Evolutionary conservation across 805 yeast species (phyloP).

Genomic region (Nakazawaea siamensis): DNA sequence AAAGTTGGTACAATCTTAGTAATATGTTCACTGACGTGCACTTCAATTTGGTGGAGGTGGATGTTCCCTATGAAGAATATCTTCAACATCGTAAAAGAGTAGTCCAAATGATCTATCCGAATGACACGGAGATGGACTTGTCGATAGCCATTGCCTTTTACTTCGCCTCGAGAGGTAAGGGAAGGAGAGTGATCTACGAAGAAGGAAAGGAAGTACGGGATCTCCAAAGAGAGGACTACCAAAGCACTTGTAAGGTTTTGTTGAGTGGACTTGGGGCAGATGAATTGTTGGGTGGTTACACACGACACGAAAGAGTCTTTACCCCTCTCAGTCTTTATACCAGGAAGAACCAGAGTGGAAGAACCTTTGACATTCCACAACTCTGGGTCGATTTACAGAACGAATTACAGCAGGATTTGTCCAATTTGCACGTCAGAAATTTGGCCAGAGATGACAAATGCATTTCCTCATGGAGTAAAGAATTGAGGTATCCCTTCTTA

Average conservation of each 20-base stretch:
- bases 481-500: conserved; percentile 79
- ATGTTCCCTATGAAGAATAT: conserved; percentile 68
- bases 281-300: conserved; percentile 93
- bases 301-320: conserved; percentile 61
- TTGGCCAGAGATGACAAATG: conserved; percentile 91
- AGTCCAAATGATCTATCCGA: conserved; percentile 66
- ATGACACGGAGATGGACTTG: conserved; percentile 87
- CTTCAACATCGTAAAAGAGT: conserved; percentile 42
- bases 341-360: conserved; percentile 14
- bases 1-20: conserved; percentile 49
- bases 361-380: conserved; percentile 8
- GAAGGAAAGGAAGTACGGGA: conserved; percentile 9
- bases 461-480: conserved; percentile 80
- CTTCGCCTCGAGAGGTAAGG: conserved; percentile 68
- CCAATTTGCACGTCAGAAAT: conserved; percentile 69
- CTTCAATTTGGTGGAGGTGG: conserved; percentile 56
- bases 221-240: conserved; percentile 23
- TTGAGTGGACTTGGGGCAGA: conserved; percentile 96
- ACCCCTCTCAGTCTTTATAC: conserved; percentile 20
- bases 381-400: conserved; percentile 34
- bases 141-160: conserved; percentile 94
- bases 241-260: conserved; percentile 57
- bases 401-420: conserved; percentile 66
- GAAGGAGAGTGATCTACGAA: conserved; percentile 20
- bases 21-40: conserved; percentile 29